Percentiles rank a stretch among this genome's conserved stretches.
Evolutionary conservation across 257 asterid species (phyloP).

Genomic region (Solanum etuberosum): DNA sequence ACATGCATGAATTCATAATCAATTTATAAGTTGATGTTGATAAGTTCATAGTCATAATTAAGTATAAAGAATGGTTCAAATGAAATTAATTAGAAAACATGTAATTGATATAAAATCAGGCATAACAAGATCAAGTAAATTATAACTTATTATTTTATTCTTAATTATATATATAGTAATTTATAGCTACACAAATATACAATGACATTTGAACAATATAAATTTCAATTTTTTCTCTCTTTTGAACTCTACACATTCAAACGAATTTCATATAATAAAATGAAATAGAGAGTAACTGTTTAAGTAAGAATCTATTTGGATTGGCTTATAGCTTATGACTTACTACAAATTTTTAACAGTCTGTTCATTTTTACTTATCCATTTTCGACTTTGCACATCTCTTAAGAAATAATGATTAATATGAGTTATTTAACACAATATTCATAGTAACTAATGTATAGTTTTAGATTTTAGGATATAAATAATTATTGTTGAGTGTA

Average conservation of each 20-base stretch:
- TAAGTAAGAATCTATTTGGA: neutral
- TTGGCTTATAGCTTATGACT: neutral
- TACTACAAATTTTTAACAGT: neutral
- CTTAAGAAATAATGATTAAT: neutral
- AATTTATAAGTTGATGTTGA: too few relatives aligned
- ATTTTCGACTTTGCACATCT: neutral
- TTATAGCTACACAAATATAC: neutral
- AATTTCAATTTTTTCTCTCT: neutral
- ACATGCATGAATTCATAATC: too few relatives aligned
- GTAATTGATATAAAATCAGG: too few relatives aligned
- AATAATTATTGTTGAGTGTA: neutral
- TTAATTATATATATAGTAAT: neutral
- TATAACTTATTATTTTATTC: too few relatives aligned
- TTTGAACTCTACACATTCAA: neutral
- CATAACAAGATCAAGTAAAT: too few relatives aligned
- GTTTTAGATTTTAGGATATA: neutral
- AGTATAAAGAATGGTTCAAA: too few relatives aligned
- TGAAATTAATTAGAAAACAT: too few relatives aligned
- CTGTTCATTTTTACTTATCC: neutral
- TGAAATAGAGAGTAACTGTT: neutral
- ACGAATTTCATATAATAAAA: neutral
- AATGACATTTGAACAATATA: neutral
- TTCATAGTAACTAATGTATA: neutral
- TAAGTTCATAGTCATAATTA: too few relatives aligned
- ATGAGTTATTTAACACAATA: neutral